Conservation (phyloP, 495 filamentous ascomycete genomes). For the Trichoderma gamsii region DNA sequence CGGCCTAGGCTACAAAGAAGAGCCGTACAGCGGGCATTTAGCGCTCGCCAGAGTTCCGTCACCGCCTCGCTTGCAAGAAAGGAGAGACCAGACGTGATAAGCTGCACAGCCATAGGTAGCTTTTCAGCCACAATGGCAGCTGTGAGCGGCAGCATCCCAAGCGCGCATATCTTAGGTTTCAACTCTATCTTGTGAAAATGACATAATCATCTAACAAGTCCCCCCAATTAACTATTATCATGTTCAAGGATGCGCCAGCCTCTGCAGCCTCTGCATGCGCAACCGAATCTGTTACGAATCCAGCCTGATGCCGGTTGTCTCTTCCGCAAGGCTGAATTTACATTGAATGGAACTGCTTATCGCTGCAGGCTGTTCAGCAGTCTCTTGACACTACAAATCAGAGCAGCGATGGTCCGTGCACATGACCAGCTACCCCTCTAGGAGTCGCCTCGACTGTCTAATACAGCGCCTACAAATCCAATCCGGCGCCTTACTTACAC, state of each 20-base stretch:
- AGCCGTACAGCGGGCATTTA: too few relatives aligned
- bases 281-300: background rate
- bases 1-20: background rate
- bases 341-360: background rate
- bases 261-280: background rate
- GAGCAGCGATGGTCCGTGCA: background rate
- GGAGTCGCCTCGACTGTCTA: background rate
- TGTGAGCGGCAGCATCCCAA: background rate
- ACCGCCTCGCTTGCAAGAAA: too few relatives aligned
- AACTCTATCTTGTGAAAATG: background rate
- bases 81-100: too few relatives aligned
- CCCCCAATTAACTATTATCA: too few relatives aligned
- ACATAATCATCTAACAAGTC: background rate
- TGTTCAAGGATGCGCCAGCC: background rate
- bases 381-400: background rate
- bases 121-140: background rate
- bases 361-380: background rate
- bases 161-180: background rate
- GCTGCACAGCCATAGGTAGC: background rate
- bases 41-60: too few relatives aligned
- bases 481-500: background rate
- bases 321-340: too few relatives aligned
- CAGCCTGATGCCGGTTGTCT: too few relatives aligned
- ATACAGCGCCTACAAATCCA: background rate
- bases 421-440: slow-evolving; percentile 12